Percentiles rank a stretch among this genome's conserved stretches.
Evolutionary conservation across 2,329 filamentous ascomycete genomes (phyloP).

Genomic region (Ophiostoma novo-ulmi): DNA sequence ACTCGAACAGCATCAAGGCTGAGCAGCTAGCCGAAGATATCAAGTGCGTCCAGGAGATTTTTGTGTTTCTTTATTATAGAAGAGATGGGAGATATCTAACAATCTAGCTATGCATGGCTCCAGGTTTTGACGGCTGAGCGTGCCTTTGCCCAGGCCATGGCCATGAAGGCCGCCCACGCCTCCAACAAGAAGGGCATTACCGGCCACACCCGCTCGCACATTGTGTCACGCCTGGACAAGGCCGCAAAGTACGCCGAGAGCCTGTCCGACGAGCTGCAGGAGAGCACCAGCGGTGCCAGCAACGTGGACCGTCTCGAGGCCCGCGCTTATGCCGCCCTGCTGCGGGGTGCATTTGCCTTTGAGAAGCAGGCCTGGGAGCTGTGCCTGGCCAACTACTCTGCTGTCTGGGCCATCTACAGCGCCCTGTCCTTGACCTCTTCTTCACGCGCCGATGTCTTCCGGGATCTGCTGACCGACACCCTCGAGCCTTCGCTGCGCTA

Average conservation of each 20-base stretch:
- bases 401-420: conserved; percentile 76
- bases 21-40: conserved; percentile 68
- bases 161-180: conserved; percentile 78
- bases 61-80: neutral
- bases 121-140: conserved; percentile 81
- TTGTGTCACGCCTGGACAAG: conserved; percentile 81
- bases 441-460: conserved; percentile 69
- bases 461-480: conserved; percentile 76
- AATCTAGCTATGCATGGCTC: conserved; percentile 65
- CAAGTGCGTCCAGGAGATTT: conserved; percentile 48
- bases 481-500: conserved; percentile 93
- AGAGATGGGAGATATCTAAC: conserved; percentile 1
- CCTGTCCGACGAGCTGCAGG: conserved; percentile 61
- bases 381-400: conserved; percentile 70
- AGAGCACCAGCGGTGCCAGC: conserved; percentile 61
- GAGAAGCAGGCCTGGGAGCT: conserved; percentile 83
- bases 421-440: conserved; percentile 58
- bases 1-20: conserved; percentile 59
- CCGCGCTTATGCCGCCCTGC: conserved; percentile 71
- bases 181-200: conserved; percentile 74
- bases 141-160: conserved; percentile 93
- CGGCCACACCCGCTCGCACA: conserved; percentile 76
- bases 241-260: conserved; percentile 64
- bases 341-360: conserved; percentile 73
- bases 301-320: conserved; percentile 75